A percentile compares a stretch with the other conserved stretches of the same genome.
Conservation (phyloP, 23 red algal genomes). For the Gracilaria vermiculophylla region DNA sequence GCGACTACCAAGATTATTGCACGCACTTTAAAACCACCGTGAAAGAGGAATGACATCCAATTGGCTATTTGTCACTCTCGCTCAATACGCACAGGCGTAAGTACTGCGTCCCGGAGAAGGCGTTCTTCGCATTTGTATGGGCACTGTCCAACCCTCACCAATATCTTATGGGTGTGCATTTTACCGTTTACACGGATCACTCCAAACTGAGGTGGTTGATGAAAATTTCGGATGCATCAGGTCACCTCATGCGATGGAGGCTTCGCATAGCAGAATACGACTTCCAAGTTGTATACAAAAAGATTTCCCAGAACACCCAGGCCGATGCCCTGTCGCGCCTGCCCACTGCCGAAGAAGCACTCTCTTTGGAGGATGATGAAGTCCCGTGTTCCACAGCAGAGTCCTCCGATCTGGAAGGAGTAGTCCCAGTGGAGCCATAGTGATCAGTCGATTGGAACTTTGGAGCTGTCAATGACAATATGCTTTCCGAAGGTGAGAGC, state of each 20-base stretch:
- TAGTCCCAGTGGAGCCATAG: too few species aligned
- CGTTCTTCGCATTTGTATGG: slow-evolving; percentile 2
- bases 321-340: neutral
- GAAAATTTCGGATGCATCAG: neutral
- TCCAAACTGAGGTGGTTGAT: neutral
- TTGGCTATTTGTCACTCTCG: too few species aligned
- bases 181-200: slow-evolving; percentile 18
- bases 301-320: neutral
- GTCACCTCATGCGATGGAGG: slow-evolving; percentile 5
- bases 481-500: too few species aligned
- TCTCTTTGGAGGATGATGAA: neutral
- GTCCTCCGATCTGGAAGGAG: too few species aligned
- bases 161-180: neutral
- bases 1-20: too few species aligned
- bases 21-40: too few species aligned
- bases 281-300: slow-evolving; percentile 18
- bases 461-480: too few species aligned
- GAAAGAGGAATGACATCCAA: too few species aligned
- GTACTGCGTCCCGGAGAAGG: neutral
- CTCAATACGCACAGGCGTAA: too few species aligned
- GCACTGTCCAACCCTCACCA: neutral
- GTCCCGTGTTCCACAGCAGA: too few species aligned
- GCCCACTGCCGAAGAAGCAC: neutral
- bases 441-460: too few species aligned
- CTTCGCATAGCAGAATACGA: slow-evolving; percentile 10